Conservation (phyloP, 352 stramenopile genomes). For the Pseudoperonospora humuli region DNA sequence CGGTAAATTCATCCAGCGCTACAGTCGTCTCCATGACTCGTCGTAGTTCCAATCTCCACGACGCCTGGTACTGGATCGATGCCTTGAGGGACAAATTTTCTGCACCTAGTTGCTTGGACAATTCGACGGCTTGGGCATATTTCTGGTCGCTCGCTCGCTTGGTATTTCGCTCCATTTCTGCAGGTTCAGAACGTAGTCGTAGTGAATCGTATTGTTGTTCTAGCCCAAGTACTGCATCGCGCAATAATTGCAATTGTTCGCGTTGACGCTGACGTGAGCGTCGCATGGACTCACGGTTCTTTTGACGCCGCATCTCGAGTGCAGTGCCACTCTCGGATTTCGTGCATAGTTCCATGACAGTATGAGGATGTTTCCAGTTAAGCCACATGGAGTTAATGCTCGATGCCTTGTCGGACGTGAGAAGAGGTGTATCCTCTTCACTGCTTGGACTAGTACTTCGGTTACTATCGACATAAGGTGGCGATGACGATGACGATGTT, state of each 20-base stretch:
- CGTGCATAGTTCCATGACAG: slow-evolving; percentile 25
- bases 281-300: slow-evolving; percentile 56
- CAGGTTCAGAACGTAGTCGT: slow-evolving; percentile 19
- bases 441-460: slow-evolving; percentile 23
- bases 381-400: slow-evolving; percentile 35
- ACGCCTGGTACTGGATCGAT: slow-evolving; percentile 36
- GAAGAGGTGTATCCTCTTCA: slow-evolving; percentile 14
- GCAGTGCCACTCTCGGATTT: slow-evolving; percentile 27
- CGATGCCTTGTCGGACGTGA: not conserved
- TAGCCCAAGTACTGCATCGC: slow-evolving; percentile 28
- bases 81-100: slow-evolving; percentile 47
- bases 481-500: not conserved
- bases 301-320: slow-evolving; percentile 33
- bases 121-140: slow-evolving; percentile 22
- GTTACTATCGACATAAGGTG: not conserved
- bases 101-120: slow-evolving; percentile 35
- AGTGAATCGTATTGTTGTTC: slow-evolving; percentile 38
- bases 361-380: slow-evolving; percentile 26
- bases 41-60: slow-evolving; percentile 37
- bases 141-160: slow-evolving; percentile 3
- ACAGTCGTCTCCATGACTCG: slow-evolving; percentile 44
- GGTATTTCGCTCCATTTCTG: not conserved
- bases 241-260: slow-evolving; percentile 36
- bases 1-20: slow-evolving; percentile 19
- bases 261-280: slow-evolving; percentile 41